Conservation (phyloP, 352 stramenopile genomes). For the Thraustochytrium striatum region DNA sequence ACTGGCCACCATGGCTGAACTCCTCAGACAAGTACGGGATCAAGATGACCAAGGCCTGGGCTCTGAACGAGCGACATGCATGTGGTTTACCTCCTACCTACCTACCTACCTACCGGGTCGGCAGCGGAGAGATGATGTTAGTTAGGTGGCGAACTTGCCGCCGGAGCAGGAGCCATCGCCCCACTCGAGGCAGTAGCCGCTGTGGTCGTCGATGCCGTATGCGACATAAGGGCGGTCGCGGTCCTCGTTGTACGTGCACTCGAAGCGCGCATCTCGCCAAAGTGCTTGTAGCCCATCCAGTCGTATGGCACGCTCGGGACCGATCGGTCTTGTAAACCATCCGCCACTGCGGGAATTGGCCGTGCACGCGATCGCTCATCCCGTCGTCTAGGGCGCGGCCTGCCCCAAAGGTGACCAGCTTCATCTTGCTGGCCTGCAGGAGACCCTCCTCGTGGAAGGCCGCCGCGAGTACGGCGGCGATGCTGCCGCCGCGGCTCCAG, state of each 20-base stretch:
- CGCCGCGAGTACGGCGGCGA: constrained; percentile 18
- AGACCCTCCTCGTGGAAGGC: constrained; percentile 16
- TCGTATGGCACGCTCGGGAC: constrained; percentile 25
- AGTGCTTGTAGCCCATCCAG: constrained; percentile 45
- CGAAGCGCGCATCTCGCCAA: constrained; percentile 6
- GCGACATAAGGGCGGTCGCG: background rate
- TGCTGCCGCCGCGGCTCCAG: constrained; percentile 3
- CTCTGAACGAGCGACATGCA: no score
- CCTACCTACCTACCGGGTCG: no score
- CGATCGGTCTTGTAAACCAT: background rate
- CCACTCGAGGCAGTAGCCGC: background rate
- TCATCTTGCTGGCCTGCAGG: background rate
- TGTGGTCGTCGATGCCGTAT: background rate
- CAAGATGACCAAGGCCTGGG: no score
- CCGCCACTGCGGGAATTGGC: constrained; percentile 15
- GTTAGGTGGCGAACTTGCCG: background rate
- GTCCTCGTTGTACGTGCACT: constrained; percentile 4
- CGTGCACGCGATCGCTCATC: background rate
- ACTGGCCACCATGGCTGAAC: no score
- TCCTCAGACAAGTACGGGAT: no score
- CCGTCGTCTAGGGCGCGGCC: background rate
- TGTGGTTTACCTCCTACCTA: no score
- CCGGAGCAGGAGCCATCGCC: background rate
- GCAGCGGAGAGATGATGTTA: no score
- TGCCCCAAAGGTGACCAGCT: constrained; percentile 13